Evolutionary conservation across 805 yeast genomes (phyloP), one percentile per base, ranked within the genome.

Genomic region (Metschnikowia gelsemii): DNA sequence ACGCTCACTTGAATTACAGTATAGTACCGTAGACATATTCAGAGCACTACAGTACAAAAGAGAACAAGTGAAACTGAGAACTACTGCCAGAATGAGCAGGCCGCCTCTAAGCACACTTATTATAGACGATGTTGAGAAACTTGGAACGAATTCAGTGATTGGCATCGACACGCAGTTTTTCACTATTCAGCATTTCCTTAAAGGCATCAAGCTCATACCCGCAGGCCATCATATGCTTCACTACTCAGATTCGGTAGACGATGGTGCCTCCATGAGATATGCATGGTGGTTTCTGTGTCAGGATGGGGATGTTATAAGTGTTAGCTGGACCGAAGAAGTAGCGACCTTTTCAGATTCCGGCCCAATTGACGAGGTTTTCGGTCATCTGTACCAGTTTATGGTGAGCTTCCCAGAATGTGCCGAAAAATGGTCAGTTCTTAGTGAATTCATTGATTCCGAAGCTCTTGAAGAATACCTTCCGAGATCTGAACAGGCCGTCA

Each of bases 151-250:
- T 19, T 46, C 54, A 2, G 47, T 58, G 14, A 26, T 63, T 3
- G 83, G 83, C 1, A 67, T 78, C 19, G 82, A 78, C 45, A 54
- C 71, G 16, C 73, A 68, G 45, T 76, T 73, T 54, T 75, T 78
- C 62, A 63, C 62, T 25, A 53, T 73, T 7, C 69, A 66, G 19
- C 44, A 57, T 8, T 41, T 59, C 2, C 61, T 76, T 18, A 63
- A 58, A 42, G 87, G 87, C 1, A 66, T 82, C 47, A 79, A 78
- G 47, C 57, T 61, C 13, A 61, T 82, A 3, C 70, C 77, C 0
- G 43, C 56, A 3, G 87, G 87, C 0, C 34, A 70, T 0, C 87
- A 82, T 56, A 57, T 79, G 1, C 49, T 81, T 9, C 87, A 82
- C 57, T 70, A 75, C 59, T 73, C 53, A 11, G 39, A 23, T 13